These are phyloP conservation scores for Cryomyces minteri DNA, from an alignment of 495 filamentous ascomycete species.

Conservation along the genomic window DNA sequence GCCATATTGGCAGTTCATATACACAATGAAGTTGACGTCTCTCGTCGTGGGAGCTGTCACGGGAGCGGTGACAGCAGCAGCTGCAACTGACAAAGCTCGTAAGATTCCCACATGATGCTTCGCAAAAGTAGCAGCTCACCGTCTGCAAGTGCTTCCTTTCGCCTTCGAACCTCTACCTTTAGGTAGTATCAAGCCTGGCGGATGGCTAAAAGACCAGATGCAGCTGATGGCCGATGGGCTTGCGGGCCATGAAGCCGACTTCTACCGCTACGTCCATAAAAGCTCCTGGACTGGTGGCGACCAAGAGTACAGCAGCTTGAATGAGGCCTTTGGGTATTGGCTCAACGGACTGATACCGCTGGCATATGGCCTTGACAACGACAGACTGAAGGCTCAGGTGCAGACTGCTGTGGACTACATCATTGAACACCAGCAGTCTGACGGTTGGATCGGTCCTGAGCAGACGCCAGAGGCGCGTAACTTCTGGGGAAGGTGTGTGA, in stretches of 20 bases:
- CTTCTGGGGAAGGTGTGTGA: slow-evolving; percentile 29
- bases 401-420: slow-evolving; percentile 28
- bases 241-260: slow-evolving; percentile 38
- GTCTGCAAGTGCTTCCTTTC: slow-evolving; percentile 13
- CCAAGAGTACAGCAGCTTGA: slow-evolving; percentile 36
- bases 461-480: slow-evolving; percentile 22
- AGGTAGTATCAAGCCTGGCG: slow-evolving; percentile 35
- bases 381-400: slow-evolving; percentile 35
- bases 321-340: slow-evolving; percentile 48
- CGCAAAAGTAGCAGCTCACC: too few species aligned
- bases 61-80: too few species aligned
- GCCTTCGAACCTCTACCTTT: slow-evolving; percentile 31
- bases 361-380: slow-evolving; percentile 37
- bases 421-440: slow-evolving; percentile 30
- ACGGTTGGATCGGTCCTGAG: slow-evolving; percentile 48
- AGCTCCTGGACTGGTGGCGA: slow-evolving; percentile 36
- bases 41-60: too few species aligned
- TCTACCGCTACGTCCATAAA: slow-evolving; percentile 37
- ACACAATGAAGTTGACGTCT: too few species aligned
- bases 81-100: too few species aligned
- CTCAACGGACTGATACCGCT: slow-evolving; percentile 46
- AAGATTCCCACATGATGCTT: too few species aligned
- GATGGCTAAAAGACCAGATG: slow-evolving; percentile 43
- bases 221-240: slow-evolving; percentile 33
- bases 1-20: too few species aligned